Base-by-base conservation (phyloP, 352 stramenopile genomes). In the Thraustotheca clavata region DNA sequence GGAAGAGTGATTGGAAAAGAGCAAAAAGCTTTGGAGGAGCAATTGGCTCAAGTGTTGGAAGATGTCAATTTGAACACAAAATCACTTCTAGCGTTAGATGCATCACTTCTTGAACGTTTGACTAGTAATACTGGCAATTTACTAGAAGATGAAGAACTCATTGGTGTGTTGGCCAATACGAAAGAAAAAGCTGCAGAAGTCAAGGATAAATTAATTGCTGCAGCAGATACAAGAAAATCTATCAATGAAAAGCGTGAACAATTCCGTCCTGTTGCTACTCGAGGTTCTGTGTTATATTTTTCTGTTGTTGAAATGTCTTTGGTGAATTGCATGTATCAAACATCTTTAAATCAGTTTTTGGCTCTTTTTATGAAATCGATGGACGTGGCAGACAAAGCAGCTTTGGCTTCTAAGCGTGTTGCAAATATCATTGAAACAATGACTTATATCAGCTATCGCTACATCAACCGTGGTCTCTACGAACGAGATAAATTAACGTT, bases 281-380 rank as follows among this genome's bases (percentile, higher is more conserved):
- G 96, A 32, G 96, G 95, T 60, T 98, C 94, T 7, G 94, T 99
- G 22, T 74, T 99, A 0, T 99, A 99, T 68, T 99, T 99, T 70
- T 97, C 90, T 3, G 97, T 99, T 62, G 96, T 99, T 26, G 96
- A 99, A 73, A 98, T 98, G 61, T 98, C 89, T 54, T 69, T 97
- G 46, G 96, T 99, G 46, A 99, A 99, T 73, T 96, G 94, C 65
- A 99, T 99, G 96, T 99, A 99, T 79, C 96, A 99, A 80, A 99
- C 96, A 33, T 98, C 92, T 9, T 73, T 99, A 36, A 95, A 94
- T 62, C 96, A 99, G 78, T 99, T 99, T 74, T 69, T 99, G 34
- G 83, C 90, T 59, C 72, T 99, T 24, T 99, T 99, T 69, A 98
- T 98, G 87, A 91, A 94, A 47, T 98, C 90, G 0, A 99, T 99